Base-by-base conservation (phyloP, 2,329 filamentous ascomycete species). In the Paecilomyces dactylethromorphus region DNA sequence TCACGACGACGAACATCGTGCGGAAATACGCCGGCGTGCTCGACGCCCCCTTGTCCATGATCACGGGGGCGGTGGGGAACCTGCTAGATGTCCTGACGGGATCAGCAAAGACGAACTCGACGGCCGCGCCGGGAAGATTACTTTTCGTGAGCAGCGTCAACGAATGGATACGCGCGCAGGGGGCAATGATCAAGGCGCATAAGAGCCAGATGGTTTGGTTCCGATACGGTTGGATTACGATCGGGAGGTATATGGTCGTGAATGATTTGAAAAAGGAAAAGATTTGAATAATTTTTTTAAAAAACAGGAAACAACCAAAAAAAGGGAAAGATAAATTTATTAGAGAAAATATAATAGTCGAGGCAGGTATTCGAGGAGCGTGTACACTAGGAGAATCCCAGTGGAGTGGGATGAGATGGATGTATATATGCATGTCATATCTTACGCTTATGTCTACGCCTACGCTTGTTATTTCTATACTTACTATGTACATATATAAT, bases 181-280 rank as follows among this genome's bases (percentile, higher is more conserved):
- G 79, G 57, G 92, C 94, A 32, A 99, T 99, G 94, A 92, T 90
- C 1, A 82, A 83, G 57, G 93, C 90, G 29, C 94, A 99, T 78
- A 81, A 86, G 76, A 97, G 92, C 74, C 94, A 99, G 82, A 99
- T 99, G 94, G 85, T 90, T 39, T 99, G 94, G 94, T 99, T 97
- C 71, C 85, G 94, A 7, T 97, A 92, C 84, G 91, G 92, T 2
- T 99, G 92, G 92, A 96, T 99, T 70, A 82, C 85, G 0, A 72
- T 96, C 59, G 94, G 92, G 68, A 82, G 94, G 61, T 99, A 97
- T 76, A 97, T 99, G 94, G 84, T 92, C 59, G 84, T 97, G 32
- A 99, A 99, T 75, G 92, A 97, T 72, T 71, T 99, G 75, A 83
- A 80, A 69, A 80, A 81, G 68, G 85, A 84, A 72, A 82, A 81